phyloP scores from a whole-genome alignment of 2,329 filamentous ascomycete genomes.

The Tolypocladium ovalisporum region DNA sequence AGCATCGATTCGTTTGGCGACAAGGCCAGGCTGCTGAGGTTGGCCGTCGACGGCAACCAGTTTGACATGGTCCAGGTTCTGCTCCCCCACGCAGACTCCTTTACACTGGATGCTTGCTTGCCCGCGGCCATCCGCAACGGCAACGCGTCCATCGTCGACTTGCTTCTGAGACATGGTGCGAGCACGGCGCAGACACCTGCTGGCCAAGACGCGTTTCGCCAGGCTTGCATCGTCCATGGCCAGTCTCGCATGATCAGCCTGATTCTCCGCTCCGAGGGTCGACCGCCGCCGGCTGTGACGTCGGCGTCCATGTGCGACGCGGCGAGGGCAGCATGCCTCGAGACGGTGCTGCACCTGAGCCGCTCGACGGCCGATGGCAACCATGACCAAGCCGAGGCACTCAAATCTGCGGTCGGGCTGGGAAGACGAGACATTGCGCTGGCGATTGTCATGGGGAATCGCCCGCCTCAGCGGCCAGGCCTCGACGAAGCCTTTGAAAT shows the following conservation, averaged over 20 bases:
- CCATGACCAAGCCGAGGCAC: slow-evolving; percentile 38
- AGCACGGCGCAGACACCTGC: slow-evolving; percentile 34
- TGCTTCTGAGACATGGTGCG: slow-evolving; percentile 41
- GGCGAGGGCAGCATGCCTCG: slow-evolving; percentile 34
- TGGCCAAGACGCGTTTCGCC: slow-evolving; percentile 41
- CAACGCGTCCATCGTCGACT: slow-evolving; percentile 31
- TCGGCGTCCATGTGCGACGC: slow-evolving; percentile 44
- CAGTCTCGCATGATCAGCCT: slow-evolving; percentile 35
- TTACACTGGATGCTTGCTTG: slow-evolving; percentile 38
- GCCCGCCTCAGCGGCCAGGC: slow-evolving; percentile 35
- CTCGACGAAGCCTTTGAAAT: slow-evolving; percentile 40
- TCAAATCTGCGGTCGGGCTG: slow-evolving; percentile 36
- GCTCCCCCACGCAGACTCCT: slow-evolving; percentile 38
- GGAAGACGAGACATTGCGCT: slow-evolving; percentile 43
- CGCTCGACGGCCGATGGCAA: slow-evolving; percentile 42
- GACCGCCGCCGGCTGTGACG: slow-evolving; percentile 28
- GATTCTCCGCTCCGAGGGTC: slow-evolving; percentile 37
- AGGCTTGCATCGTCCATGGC: slow-evolving; percentile 34
- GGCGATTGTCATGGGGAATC: slow-evolving; percentile 41
- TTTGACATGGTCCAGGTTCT: slow-evolving; percentile 43
- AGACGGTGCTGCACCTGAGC: slow-evolving; percentile 39
- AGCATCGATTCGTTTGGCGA: slow-evolving; percentile 38
- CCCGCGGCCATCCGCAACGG: slow-evolving; percentile 35
- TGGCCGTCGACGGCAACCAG: slow-evolving; percentile 38
- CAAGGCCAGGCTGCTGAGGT: slow-evolving; percentile 37